Evolutionary conservation across 495 filamentous ascomycete genomes (phyloP), one percentile per base, ranked within the genome.

Genomic region (Penicillium samsonianum): DNA sequence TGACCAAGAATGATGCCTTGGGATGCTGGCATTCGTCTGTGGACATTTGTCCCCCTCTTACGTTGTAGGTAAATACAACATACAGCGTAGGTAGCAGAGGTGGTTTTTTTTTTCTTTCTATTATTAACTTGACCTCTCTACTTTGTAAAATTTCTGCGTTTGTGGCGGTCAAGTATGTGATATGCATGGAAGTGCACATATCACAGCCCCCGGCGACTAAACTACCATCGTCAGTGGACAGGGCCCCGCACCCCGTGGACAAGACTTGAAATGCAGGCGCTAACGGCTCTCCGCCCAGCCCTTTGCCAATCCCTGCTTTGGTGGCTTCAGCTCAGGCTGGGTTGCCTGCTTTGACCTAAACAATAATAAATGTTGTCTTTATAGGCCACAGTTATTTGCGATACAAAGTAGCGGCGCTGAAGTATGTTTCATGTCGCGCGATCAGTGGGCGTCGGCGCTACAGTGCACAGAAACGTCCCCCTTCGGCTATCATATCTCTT

Each of bases 101-200:
- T n/a, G n/a, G n/a, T n/a, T n/a, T n/a, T n/a, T n/a, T n/a, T n/a
- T n/a, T n/a, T n/a, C n/a, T n/a, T n/a, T n/a, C n/a, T n/a, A n/a
- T n/a, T n/a, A n/a, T n/a, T n/a, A n/a, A n/a, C n/a, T n/a, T n/a
- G n/a, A n/a, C 25, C 25, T 26, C 6, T 6, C 25, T 26, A 3
- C 6, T 6, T 26, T 26, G 25, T 3, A 26, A 26, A 5, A 30
- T 26, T 22, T 38, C 12, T n/a, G 22, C 7, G 19, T 41, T 48
- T 28, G n/a, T n/a, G 3, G 16, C 22, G n/a, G 49, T 63, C 20
- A 54, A n/a, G 54, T 49, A 12, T 26, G 43, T 26, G 22, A 45
- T 28, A 12, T 45, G 43, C 22, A 45, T 45, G 22, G 43, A 5
- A 25, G 12, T n/a, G 43, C 22, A 26, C 9, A 28, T 45, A 45